Evolutionary conservation across 306 rosid genomes (phyloP), one percentile per base, ranked within the genome.

Genomic region (Luffa acutangula): DNA sequence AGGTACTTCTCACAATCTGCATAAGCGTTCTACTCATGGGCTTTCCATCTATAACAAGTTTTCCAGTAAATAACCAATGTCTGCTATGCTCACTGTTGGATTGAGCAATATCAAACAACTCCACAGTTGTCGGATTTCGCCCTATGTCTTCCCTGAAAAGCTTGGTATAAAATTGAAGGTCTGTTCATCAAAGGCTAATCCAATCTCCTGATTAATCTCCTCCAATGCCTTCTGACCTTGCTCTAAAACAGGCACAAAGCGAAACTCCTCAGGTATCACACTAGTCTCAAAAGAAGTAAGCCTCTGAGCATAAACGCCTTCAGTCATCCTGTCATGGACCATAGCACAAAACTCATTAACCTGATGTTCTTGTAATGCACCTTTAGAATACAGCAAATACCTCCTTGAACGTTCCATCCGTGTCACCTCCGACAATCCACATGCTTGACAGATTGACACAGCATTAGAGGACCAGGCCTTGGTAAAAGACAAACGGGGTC

Each of bases 391-490:
- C 85, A 93, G 71, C 85, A 89, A 87, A 81, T 93, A 93, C 86
- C 96, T 89, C 91, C 98, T 86, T 0, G 98, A 94, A 15, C 97
- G 88, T 62, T 92, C 98, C 93, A 94, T 37, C 76, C 77, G 92
- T 33, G 84, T 86, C 83, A 92, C 94, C 87, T 92, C 98, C 2
- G 90, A 82, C 89, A 93, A 85, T 73, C 94, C 98, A 84, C 98
- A 92, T 2, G 97, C 97, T 75, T 58, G 89, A 82, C 96, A 93
- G 80, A 93, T 89, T 11, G 98, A 90, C 9, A 94, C 91, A 9
- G 97, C 98, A 87, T 94, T 94, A 10, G 98, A 67, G 70, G 98
- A 94, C 98, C 98, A 94, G 0, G 98, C 93, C 25, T 97, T 94
- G 45, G 94, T 92, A 81, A 94, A 94, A 1, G 98, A 94, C 82